These are phyloP conservation scores for Maudiozyma humilis DNA, from an alignment of 1,139 yeast genomes.

Conservation along the genomic window DNA sequence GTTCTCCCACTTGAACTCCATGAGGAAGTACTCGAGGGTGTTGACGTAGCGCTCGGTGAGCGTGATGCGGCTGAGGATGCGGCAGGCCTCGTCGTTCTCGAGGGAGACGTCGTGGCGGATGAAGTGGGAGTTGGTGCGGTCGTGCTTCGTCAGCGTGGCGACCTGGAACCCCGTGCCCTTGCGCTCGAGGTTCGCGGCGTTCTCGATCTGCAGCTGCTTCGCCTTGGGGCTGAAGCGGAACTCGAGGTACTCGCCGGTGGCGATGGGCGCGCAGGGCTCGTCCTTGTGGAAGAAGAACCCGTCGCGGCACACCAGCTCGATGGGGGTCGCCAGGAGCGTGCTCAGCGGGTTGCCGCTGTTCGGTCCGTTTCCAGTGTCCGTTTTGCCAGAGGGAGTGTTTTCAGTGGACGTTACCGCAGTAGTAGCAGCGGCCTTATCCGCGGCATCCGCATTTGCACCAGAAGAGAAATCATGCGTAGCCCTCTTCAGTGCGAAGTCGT, in stretches of 20 bases:
- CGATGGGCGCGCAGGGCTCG: conserved; percentile 23
- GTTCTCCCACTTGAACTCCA: conserved; percentile 33
- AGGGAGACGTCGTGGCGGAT: conserved; percentile 23
- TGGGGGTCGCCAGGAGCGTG: conserved; percentile 23
- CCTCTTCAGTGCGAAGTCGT: background rate
- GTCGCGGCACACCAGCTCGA: conserved; percentile 27
- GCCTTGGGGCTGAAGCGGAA: conserved; percentile 27
- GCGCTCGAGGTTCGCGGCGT: background rate
- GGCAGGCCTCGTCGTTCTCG: conserved; percentile 25
- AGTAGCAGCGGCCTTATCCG: no score
- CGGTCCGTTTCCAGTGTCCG: no score
- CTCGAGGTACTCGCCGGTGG: conserved; percentile 27
- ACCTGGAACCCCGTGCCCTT: conserved; percentile 11
- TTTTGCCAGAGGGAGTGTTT: no score
- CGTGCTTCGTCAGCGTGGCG: conserved; percentile 18
- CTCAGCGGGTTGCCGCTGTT: conserved; percentile 17
- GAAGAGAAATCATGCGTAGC: background rate
- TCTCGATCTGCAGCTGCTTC: conserved; percentile 18
- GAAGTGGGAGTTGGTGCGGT: conserved; percentile 26
- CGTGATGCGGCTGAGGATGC: conserved; percentile 23
- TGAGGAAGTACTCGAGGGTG: conserved; percentile 29
- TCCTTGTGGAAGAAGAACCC: conserved; percentile 28
- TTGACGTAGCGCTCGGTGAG: conserved; percentile 30
- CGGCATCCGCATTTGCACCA: background rate
- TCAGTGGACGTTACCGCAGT: no score